These are phyloP conservation scores for Xylariaceae sp. DNA, from an alignment of 2,329 filamentous ascomycete genomes.

Conservation along the genomic window DNA sequence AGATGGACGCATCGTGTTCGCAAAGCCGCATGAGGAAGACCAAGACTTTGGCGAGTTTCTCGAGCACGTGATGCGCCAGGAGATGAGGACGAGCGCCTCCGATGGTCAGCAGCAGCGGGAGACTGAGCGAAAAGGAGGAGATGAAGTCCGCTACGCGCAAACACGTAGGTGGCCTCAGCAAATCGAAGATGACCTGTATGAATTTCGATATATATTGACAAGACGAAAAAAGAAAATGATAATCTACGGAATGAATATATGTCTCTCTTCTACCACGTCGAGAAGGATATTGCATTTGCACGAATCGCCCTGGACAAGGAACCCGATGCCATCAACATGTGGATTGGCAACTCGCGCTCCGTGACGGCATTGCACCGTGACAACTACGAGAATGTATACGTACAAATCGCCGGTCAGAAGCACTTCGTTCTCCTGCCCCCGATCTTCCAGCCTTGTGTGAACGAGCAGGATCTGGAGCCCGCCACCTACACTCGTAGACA, in stretches of 20 bases:
- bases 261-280: constrained; percentile 57
- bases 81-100: constrained; percentile 31
- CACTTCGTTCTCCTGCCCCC: constrained; percentile 73
- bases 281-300: constrained; percentile 62
- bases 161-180: constrained; percentile 50
- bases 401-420: constrained; percentile 67
- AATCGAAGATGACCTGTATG: background rate
- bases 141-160: constrained; percentile 65
- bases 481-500: constrained; percentile 52
- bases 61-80: constrained; percentile 54
- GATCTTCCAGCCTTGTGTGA: constrained; percentile 61
- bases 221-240: constrained; percentile 59
- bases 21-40: constrained; percentile 65
- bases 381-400: constrained; percentile 81
- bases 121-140: constrained; percentile 16
- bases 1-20: constrained; percentile 46
- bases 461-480: constrained; percentile 52
- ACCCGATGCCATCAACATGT: constrained; percentile 76
- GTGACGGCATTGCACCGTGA: constrained; percentile 73
- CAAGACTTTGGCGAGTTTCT: constrained; percentile 61
- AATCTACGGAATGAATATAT: constrained; percentile 71
- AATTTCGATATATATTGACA: background rate
- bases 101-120: constrained; percentile 17
- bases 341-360: constrained; percentile 69
- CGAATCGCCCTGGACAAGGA: constrained; percentile 58